Evolutionary conservation across 2,329 filamentous ascomycete genomes (phyloP).

Genomic region (Neofusicoccum laricinum): DNA sequence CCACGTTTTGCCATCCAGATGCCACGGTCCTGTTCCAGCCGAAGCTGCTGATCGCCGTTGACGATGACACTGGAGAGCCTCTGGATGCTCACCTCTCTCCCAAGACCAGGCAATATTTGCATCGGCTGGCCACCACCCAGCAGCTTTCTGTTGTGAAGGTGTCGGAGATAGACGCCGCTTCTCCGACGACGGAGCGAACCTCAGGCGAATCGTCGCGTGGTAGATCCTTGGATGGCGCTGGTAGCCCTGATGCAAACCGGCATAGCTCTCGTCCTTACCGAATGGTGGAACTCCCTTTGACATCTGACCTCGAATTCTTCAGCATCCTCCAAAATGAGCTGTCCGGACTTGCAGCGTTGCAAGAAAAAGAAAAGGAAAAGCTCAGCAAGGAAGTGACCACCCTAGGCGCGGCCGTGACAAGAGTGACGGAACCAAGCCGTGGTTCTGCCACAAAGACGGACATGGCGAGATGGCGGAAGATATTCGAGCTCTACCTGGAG

Average conservation of each 20-base stretch:
- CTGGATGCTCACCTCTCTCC: conserved; percentile 67
- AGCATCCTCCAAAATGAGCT: conserved; percentile 70
- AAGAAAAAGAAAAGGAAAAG: conserved; percentile 61
- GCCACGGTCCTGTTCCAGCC: conserved; percentile 52
- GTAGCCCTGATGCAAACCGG: neutral
- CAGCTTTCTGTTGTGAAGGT: neutral
- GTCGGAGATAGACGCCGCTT: neutral
- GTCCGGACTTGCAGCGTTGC: conserved; percentile 64
- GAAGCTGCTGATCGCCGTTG: conserved; percentile 67
- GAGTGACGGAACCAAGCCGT: conserved; percentile 63
- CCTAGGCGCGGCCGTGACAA: conserved; percentile 63
- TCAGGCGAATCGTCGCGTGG: neutral
- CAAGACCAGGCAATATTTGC: conserved; percentile 62
- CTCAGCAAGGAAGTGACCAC: conserved; percentile 62
- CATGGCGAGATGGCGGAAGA: conserved; percentile 71
- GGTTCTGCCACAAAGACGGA: conserved; percentile 58
- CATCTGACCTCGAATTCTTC: conserved; percentile 79
- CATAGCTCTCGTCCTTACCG: conserved; percentile 27
- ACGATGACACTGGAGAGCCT: conserved; percentile 63
- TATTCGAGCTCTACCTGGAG: conserved; percentile 80
- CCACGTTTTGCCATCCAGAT: neutral
- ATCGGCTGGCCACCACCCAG: conserved; percentile 52
- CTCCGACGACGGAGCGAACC: neutral
- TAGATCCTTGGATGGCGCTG: neutral
- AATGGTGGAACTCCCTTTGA: conserved; percentile 70